Evolutionary conservation across 352 stramenopile species (phyloP).

Genomic region (Globisporangium megalacanthum): DNA sequence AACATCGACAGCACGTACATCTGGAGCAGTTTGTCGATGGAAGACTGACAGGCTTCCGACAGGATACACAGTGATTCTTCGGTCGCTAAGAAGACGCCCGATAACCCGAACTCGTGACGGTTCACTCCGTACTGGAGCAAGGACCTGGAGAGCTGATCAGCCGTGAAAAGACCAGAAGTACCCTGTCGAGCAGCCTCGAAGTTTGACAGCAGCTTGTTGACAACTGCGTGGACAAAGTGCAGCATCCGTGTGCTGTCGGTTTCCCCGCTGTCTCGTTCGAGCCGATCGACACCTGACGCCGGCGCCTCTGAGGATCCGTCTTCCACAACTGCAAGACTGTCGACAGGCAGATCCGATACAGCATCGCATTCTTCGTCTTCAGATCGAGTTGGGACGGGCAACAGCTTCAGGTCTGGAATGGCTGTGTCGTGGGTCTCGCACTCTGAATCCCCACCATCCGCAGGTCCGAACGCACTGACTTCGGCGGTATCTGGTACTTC

Average conservation of each 20-base stretch:
- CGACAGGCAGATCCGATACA: too few relatives aligned
- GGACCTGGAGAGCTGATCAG: conserved; percentile 7
- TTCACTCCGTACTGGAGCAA: conserved; percentile 12
- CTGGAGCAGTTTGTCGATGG: not conserved
- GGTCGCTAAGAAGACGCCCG: conserved; percentile 11
- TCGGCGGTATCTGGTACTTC: too few relatives aligned
- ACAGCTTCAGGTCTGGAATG: too few relatives aligned
- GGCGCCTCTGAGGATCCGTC: not conserved
- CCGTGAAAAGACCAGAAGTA: conserved; percentile 1
- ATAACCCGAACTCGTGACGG: conserved; percentile 8
- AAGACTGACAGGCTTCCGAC: not conserved
- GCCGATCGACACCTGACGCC: not conserved
- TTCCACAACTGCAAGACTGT: not conserved
- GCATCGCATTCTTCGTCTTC: too few relatives aligned
- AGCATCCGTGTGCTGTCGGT: not conserved
- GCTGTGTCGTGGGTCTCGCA: too few relatives aligned
- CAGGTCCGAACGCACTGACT: too few relatives aligned
- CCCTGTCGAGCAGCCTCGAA: conserved; percentile 1
- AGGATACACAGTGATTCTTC: conserved; percentile 8
- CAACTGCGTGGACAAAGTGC: not conserved
- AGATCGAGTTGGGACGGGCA: too few relatives aligned
- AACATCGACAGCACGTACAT: conserved; percentile 5
- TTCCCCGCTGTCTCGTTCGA: not conserved
- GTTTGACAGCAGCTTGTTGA: conserved; percentile 1
- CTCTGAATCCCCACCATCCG: too few relatives aligned